phyloP scores from a whole-genome alignment of 257 asterid species.

The Solanum rostratum region DNA sequence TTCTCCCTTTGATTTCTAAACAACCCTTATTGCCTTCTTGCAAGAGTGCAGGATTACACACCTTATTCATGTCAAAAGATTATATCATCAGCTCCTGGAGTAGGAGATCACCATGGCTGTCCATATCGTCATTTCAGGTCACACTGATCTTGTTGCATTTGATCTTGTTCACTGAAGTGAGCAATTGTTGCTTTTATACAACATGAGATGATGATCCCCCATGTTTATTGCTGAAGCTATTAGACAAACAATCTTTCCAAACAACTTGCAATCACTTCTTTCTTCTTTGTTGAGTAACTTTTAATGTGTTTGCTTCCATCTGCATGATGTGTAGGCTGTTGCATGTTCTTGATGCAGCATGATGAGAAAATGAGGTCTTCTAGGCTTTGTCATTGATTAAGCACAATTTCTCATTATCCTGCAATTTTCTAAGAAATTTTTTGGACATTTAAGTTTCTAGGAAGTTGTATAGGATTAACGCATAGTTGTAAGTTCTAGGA shows the following conservation, averaged over 20 bases:
- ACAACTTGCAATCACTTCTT: background rate
- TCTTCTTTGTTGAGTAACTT: background rate
- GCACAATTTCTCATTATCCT: background rate
- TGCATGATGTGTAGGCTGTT: background rate
- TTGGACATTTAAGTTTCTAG: background rate
- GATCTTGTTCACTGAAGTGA: background rate
- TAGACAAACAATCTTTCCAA: background rate
- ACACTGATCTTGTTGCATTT: constrained; percentile 8
- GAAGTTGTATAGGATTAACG: background rate
- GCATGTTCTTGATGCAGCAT: background rate
- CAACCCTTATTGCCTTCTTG: background rate
- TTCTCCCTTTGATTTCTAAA: background rate
- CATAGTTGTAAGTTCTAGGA: background rate
- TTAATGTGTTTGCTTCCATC: background rate
- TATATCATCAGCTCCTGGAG: constrained; percentile 74
- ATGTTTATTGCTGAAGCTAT: background rate
- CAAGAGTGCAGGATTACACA: constrained; percentile 70
- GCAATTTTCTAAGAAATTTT: background rate
- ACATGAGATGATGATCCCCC: background rate
- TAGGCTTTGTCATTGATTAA: background rate
- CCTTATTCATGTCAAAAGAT: constrained; percentile 91
- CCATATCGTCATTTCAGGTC: constrained; percentile 97
- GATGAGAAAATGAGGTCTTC: background rate
- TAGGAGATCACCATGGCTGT: constrained; percentile 97
- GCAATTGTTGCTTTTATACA: background rate